phyloP scores from a whole-genome alignment of 805 yeast species.

The Saturnispora kantuleensis region DNA sequence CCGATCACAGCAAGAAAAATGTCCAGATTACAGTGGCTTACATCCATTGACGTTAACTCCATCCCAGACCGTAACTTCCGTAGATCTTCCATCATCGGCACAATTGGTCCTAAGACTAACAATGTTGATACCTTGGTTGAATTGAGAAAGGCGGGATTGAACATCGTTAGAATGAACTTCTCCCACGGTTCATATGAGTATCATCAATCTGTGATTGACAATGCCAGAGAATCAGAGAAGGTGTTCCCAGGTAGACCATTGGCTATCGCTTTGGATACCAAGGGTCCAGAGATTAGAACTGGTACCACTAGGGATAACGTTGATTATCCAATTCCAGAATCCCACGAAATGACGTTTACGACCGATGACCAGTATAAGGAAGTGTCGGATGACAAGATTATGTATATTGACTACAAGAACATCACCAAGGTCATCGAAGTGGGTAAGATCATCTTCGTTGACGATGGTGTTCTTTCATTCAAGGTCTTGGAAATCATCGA shows the following conservation, averaged over 20 bases:
- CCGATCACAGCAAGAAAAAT: not conserved
- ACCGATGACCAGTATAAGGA: constrained; percentile 75
- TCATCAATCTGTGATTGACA: constrained; percentile 95
- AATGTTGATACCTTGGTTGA: constrained; percentile 70
- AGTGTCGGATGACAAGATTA: constrained; percentile 64
- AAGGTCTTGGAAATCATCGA: constrained; percentile 81
- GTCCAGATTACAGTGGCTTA: constrained; percentile 70
- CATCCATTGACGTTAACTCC: constrained; percentile 60
- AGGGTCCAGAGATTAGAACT: constrained; percentile 99
- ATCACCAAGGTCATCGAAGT: constrained; percentile 84
- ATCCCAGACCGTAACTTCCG: constrained; percentile 75
- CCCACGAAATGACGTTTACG: constrained; percentile 87
- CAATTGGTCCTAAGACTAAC: constrained; percentile 98
- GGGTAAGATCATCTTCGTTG: constrained; percentile 90
- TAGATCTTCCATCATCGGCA: constrained; percentile 95
- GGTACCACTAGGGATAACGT: constrained; percentile 77
- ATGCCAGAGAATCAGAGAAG: constrained; percentile 89
- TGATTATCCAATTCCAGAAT: constrained; percentile 76
- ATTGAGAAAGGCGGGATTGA: constrained; percentile 94
- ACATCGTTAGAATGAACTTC: constrained; percentile 98
- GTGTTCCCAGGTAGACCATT: constrained; percentile 90
- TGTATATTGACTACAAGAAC: constrained; percentile 92
- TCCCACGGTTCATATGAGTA: constrained; percentile 97
- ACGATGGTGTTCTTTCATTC: constrained; percentile 96
- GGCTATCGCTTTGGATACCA: constrained; percentile 97